Percentiles rank a stretch among this genome's conserved stretches.
Evolutionary conservation across 805 yeast species (phyloP).

Genomic region (Alloascoidea africana): DNA sequence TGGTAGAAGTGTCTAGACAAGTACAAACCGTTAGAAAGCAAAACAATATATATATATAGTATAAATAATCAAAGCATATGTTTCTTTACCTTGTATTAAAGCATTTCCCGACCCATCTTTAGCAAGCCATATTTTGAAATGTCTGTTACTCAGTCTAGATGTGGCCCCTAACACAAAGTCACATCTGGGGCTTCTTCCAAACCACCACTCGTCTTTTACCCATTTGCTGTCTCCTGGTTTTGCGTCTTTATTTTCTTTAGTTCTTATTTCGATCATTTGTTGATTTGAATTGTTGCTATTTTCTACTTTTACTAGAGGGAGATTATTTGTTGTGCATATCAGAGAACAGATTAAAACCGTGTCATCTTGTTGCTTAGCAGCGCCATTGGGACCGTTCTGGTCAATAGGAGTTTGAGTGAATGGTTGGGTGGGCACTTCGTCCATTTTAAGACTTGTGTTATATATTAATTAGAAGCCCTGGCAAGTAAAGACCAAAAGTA

Average conservation of each 20-base stretch:
- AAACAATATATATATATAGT: conserved; percentile 5
- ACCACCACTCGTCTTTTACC: conserved; percentile 34
- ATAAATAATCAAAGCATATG: conserved; percentile 5
- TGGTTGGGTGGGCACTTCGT: conserved; percentile 2
- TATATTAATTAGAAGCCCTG: too few species aligned
- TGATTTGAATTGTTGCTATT: neutral
- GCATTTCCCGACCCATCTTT: conserved; percentile 28
- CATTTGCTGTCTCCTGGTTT: conserved; percentile 10
- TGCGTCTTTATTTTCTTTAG: conserved; percentile 25
- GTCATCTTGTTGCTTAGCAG: neutral
- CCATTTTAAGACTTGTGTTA: too few species aligned
- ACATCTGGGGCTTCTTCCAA: conserved; percentile 60
- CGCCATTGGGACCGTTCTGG: neutral
- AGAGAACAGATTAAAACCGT: neutral
- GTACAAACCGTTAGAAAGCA: conserved; percentile 26
- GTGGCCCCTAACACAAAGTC: conserved; percentile 50
- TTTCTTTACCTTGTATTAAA: conserved; percentile 19
- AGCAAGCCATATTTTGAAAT: conserved; percentile 57
- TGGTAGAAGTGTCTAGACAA: conserved; percentile 72
- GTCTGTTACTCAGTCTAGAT: conserved; percentile 59
- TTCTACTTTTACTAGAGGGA: neutral
- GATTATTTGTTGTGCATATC: neutral
- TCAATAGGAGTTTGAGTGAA: neutral
- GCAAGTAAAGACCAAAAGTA: too few species aligned
- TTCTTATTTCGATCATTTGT: neutral